These are phyloP conservation scores for Paragyromitra xinjiangensis DNA, from an alignment of 495 filamentous ascomycete genomes.

Conservation along the genomic window DNA sequence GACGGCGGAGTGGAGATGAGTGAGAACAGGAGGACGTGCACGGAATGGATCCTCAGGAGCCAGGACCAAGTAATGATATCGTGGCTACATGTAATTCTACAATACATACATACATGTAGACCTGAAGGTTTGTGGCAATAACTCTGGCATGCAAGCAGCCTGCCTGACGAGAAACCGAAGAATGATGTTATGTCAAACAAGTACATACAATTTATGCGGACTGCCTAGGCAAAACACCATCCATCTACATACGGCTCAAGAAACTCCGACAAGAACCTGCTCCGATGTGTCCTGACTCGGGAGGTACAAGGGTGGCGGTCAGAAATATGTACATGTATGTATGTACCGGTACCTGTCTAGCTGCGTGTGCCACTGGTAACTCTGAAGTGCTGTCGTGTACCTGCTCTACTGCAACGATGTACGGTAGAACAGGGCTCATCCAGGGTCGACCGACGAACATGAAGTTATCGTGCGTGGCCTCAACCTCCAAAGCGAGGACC, in stretches of 20 bases:
- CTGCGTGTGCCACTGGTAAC: slow-evolving; percentile 3
- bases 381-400: slow-evolving; percentile 19
- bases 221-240: slow-evolving; percentile 44
- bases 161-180: slow-evolving; percentile 15
- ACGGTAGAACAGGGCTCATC: slow-evolving; percentile 34
- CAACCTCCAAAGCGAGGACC: slow-evolving; percentile 18
- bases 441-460: slow-evolving; percentile 3
- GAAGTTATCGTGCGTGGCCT: slow-evolving; percentile 22
- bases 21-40: not conserved
- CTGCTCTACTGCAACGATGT: slow-evolving; percentile 2
- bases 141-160: slow-evolving; percentile 17
- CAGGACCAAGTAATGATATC: slow-evolving; percentile 17
- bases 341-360: slow-evolving; percentile 12
- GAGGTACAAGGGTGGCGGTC: slow-evolving; percentile 39
- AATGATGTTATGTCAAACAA: slow-evolving; percentile 11
- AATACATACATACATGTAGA: not conserved
- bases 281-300: slow-evolving; percentile 17
- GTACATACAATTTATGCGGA: slow-evolving; percentile 35
- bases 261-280: slow-evolving; percentile 36
- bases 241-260: slow-evolving; percentile 36
- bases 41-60: slow-evolving; percentile 18
- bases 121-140: slow-evolving; percentile 15
- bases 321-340: slow-evolving; percentile 11
- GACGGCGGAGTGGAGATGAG: slow-evolving; percentile 1
- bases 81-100: not conserved